These are phyloP conservation scores for Trametes sanguinea DNA, from an alignment of 768 basidiomycete species.

Conservation along the genomic window DNA sequence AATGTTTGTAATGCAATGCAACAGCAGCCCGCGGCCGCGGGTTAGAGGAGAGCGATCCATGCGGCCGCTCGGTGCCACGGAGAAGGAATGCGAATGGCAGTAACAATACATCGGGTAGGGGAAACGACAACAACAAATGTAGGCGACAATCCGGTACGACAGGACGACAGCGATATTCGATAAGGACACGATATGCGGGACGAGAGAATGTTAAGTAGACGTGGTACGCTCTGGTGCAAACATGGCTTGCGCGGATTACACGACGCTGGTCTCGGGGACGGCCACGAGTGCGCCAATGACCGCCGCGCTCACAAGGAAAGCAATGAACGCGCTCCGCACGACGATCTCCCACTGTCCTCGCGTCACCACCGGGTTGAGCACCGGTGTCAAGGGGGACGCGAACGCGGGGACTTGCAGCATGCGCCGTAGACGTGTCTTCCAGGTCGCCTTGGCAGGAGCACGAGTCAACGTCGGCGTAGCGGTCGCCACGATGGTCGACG, in stretches of 20 bases:
- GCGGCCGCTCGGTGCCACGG: too few species aligned
- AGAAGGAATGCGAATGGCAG: too few species aligned
- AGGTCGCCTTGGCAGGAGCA: slow-evolving; percentile 7
- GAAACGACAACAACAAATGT: too few species aligned
- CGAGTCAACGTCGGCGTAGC: background rate
- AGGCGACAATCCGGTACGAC: too few species aligned
- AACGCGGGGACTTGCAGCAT: slow-evolving; percentile 69
- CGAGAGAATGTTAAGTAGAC: background rate
- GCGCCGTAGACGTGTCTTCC: slow-evolving; percentile 43
- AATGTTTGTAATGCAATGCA: too few species aligned
- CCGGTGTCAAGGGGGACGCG: slow-evolving; percentile 63
- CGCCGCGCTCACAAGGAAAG: slow-evolving; percentile 40
- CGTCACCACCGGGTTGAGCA: slow-evolving; percentile 68
- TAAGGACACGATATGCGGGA: background rate
- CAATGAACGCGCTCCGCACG: slow-evolving; percentile 54
- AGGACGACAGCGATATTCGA: background rate
- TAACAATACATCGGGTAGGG: too few species aligned
- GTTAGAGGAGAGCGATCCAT: too few species aligned
- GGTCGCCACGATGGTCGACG: background rate
- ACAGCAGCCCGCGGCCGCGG: too few species aligned
- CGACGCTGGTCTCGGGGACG: slow-evolving; percentile 31
- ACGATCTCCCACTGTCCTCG: slow-evolving; percentile 90
- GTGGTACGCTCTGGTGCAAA: background rate
- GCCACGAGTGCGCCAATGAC: slow-evolving; percentile 38
- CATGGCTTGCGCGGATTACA: background rate